Evolutionary conservation across 768 basidiomycete genomes (phyloP).

Genomic region (Leccinum longicurvipes): DNA sequence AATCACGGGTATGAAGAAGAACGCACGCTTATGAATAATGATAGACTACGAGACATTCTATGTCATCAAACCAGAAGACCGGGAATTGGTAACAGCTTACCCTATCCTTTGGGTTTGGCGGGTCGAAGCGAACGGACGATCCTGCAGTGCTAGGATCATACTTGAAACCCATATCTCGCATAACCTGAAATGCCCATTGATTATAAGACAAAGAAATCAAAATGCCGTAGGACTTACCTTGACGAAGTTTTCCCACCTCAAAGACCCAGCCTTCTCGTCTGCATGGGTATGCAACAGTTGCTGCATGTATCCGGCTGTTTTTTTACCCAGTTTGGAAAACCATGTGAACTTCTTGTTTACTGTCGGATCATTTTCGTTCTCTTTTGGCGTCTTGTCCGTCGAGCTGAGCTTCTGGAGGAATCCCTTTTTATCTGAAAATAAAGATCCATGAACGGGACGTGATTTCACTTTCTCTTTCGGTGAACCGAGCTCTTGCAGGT

Average conservation of each 20-base stretch:
- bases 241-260: slow-evolving; percentile 81
- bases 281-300: slow-evolving; percentile 57
- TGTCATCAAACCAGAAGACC: slow-evolving; percentile 2
- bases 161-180: slow-evolving; percentile 75
- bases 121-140: slow-evolving; percentile 80
- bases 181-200: slow-evolving; percentile 44
- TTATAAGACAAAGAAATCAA: background rate
- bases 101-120: slow-evolving; percentile 51
- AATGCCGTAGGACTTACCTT: slow-evolving; percentile 42
- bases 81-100: slow-evolving; percentile 29
- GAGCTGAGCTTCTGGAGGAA: slow-evolving; percentile 49
- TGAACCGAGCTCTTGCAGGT: slow-evolving; percentile 51
- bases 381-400: slow-evolving; percentile 32
- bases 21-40: slow-evolving; percentile 70
- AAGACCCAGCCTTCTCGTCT: slow-evolving; percentile 54
- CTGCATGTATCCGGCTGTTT: slow-evolving; percentile 56
- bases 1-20: slow-evolving; percentile 3
- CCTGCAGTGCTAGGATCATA: slow-evolving; percentile 76
- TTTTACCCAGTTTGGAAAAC: slow-evolving; percentile 59
- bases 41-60: slow-evolving; percentile 47
- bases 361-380: slow-evolving; percentile 25
- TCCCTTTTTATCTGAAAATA: slow-evolving; percentile 44
- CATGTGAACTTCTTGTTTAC: slow-evolving; percentile 45
- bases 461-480: slow-evolving; percentile 70
- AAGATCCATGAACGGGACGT: slow-evolving; percentile 54